Conservation (phyloP, 2,329 filamentous ascomycete genomes). For the Cordyceps militaris region DNA sequence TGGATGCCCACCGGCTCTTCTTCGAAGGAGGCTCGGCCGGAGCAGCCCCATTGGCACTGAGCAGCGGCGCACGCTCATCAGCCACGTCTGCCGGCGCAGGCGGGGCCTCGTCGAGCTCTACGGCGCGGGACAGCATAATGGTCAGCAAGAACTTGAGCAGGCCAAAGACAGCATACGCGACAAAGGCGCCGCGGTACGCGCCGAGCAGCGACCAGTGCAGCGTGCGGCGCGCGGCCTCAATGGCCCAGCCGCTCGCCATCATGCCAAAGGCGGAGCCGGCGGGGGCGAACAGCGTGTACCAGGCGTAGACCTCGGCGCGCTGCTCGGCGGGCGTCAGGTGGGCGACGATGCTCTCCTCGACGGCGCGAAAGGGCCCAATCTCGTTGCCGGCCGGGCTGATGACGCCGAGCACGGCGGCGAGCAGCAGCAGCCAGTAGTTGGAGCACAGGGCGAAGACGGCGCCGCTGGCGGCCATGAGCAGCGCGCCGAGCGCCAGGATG, state of each 20-base stretch:
- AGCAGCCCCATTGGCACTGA: constrained; percentile 14
- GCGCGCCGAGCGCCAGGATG: constrained; percentile 47
- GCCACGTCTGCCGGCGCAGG: background rate
- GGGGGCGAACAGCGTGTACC: constrained; percentile 53
- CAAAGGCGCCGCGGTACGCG: constrained; percentile 51
- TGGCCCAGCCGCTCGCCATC: constrained; percentile 51
- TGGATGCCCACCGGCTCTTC: constrained; percentile 14
- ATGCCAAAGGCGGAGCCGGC: constrained; percentile 56
- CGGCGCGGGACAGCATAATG: constrained; percentile 38
- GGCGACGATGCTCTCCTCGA: constrained; percentile 55
- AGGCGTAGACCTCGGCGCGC: constrained; percentile 52
- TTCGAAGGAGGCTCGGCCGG: background rate
- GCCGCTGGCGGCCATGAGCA: constrained; percentile 50
- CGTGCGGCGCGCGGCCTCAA: constrained; percentile 40
- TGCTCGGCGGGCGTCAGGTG: constrained; percentile 42
- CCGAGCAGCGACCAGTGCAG: constrained; percentile 36
- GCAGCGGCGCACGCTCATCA: constrained; percentile 21
- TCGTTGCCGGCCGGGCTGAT: constrained; percentile 58
- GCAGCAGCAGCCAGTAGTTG: constrained; percentile 52
- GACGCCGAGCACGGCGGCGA: constrained; percentile 52
- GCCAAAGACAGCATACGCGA: constrained; percentile 50
- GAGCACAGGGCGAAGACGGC: constrained; percentile 44
- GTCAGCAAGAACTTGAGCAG: constrained; percentile 48
- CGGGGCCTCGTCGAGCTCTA: constrained; percentile 31
- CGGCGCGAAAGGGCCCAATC: constrained; percentile 55